These are phyloP conservation scores for Pisolithus sp. DNA, from an alignment of 768 basidiomycete species.

Conservation along the genomic window DNA sequence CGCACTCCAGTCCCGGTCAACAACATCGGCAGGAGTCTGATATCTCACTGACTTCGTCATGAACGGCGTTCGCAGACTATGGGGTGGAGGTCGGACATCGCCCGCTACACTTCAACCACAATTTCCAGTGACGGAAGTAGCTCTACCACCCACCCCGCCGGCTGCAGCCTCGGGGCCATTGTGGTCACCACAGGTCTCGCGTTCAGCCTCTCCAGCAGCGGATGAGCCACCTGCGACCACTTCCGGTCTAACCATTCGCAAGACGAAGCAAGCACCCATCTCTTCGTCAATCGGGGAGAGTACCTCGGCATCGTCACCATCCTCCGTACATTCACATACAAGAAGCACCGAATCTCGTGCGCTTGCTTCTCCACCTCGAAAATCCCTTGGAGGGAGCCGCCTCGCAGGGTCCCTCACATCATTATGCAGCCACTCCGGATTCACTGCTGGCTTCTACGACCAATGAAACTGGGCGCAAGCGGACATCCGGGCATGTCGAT, in stretches of 20 bases:
- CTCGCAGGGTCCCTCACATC: conserved; percentile 37
- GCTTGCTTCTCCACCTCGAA: conserved; percentile 11
- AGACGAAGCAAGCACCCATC: conserved; percentile 25
- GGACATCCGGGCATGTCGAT: conserved; percentile 40
- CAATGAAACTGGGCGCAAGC: conserved; percentile 38
- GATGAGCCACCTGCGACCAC: conserved; percentile 17
- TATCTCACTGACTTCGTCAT: conserved; percentile 26
- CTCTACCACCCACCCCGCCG: conserved; percentile 16
- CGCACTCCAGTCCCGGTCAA: not conserved
- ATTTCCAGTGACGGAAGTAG: conserved; percentile 10
- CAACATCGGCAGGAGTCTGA: not conserved
- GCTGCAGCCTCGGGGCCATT: conserved; percentile 32
- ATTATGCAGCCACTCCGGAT: conserved; percentile 24
- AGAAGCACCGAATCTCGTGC: conserved; percentile 19
- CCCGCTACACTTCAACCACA: conserved; percentile 25
- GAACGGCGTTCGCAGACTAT: conserved; percentile 69
- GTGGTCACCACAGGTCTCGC: conserved; percentile 41
- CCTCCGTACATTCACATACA: conserved; percentile 16
- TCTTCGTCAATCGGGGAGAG: conserved; percentile 20
- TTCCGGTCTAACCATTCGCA: conserved; percentile 42
- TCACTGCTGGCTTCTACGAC: conserved; percentile 22
- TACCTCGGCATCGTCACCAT: conserved; percentile 17
- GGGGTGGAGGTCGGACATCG: conserved; percentile 37
- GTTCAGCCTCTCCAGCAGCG: conserved; percentile 24
- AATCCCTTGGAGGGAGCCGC: conserved; percentile 4